phyloP scores from a whole-genome alignment of 2,329 filamentous ascomycete genomes.

The Didymella glomerata region DNA sequence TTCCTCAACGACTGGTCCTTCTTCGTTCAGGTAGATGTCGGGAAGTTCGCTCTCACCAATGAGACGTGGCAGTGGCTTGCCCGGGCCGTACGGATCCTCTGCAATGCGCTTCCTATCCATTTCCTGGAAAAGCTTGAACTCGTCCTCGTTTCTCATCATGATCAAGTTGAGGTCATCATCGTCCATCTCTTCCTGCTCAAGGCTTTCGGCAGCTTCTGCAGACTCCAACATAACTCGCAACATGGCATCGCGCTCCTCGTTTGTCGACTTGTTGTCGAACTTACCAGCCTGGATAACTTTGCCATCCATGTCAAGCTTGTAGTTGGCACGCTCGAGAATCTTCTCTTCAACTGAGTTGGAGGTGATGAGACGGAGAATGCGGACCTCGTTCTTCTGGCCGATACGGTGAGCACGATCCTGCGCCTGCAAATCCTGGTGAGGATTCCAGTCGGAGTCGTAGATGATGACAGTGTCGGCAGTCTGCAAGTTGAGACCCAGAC shows the following conservation, averaged over 20 bases:
- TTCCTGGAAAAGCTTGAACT: slow-evolving; percentile 79
- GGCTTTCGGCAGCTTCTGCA: slow-evolving; percentile 70
- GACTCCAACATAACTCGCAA: slow-evolving; percentile 90
- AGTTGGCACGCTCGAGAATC: slow-evolving; percentile 94
- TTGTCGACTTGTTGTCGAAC: slow-evolving; percentile 99
- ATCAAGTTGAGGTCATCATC: slow-evolving; percentile 97
- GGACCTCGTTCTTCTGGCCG: slow-evolving; percentile 98
- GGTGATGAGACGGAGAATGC: slow-evolving; percentile 93
- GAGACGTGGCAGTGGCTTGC: slow-evolving; percentile 76
- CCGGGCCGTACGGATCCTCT: slow-evolving; percentile 75
- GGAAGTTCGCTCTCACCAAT: slow-evolving; percentile 89
- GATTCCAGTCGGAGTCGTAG: slow-evolving; percentile 99
- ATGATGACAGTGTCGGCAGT: slow-evolving; percentile 99
- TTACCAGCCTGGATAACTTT: slow-evolving; percentile 99
- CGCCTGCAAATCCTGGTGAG: slow-evolving; percentile 97
- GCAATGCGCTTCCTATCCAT: slow-evolving; percentile 79
- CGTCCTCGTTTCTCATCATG: slow-evolving; percentile 85
- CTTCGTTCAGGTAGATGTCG: slow-evolving; percentile 91
- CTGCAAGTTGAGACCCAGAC: slow-evolving; percentile 95
- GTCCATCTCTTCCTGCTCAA: slow-evolving; percentile 97
- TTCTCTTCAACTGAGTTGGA: slow-evolving; percentile 98
- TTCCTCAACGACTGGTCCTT: slow-evolving; percentile 81
- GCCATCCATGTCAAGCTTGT: slow-evolving; percentile 98
- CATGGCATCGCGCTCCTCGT: slow-evolving; percentile 97
- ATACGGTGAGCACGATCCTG: slow-evolving; percentile 99